Conservation (phyloP, 495 filamentous ascomycete genomes). For the Xylaria scruposa region DNA sequence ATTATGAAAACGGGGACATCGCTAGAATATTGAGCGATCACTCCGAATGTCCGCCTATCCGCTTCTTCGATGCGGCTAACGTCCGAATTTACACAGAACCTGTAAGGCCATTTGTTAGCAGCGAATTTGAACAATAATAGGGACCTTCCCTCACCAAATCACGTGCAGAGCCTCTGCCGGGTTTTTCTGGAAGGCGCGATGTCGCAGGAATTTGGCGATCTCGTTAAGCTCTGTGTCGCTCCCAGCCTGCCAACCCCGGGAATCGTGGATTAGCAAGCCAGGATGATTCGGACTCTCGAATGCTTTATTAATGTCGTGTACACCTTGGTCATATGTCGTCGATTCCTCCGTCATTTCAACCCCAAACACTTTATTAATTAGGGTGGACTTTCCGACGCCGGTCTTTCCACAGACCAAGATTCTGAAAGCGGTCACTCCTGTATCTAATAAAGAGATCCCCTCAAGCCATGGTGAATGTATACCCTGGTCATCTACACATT, state of each 20-base stretch:
- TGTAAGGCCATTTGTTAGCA: background rate
- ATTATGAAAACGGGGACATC: no score
- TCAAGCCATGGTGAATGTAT: constrained; percentile 28
- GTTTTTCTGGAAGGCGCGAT: constrained; percentile 14
- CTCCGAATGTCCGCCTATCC: no score
- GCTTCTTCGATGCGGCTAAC: no score
- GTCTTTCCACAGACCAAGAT: constrained; percentile 46
- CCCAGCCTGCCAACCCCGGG: constrained; percentile 11
- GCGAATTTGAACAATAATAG: background rate
- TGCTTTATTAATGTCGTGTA: constrained; percentile 5
- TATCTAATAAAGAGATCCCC: constrained; percentile 26
- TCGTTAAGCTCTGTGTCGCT: constrained; percentile 5
- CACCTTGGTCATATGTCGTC: constrained; percentile 7
- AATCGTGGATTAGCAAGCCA: constrained; percentile 3
- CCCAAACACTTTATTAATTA: constrained; percentile 45
- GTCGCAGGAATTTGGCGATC: constrained; percentile 10
- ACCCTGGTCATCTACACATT: constrained; percentile 23
- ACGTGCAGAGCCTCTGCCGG: constrained; percentile 16
- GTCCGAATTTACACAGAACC: background rate
- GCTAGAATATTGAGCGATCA: no score
- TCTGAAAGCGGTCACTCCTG: constrained; percentile 34
- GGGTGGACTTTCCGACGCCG: constrained; percentile 43
- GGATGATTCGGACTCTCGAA: constrained; percentile 13
- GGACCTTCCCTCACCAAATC: background rate
- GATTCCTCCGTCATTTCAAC: constrained; percentile 31